phyloP scores from a whole-genome alignment of 2,329 filamentous ascomycete species.

The Pezicula radicicola region DNA sequence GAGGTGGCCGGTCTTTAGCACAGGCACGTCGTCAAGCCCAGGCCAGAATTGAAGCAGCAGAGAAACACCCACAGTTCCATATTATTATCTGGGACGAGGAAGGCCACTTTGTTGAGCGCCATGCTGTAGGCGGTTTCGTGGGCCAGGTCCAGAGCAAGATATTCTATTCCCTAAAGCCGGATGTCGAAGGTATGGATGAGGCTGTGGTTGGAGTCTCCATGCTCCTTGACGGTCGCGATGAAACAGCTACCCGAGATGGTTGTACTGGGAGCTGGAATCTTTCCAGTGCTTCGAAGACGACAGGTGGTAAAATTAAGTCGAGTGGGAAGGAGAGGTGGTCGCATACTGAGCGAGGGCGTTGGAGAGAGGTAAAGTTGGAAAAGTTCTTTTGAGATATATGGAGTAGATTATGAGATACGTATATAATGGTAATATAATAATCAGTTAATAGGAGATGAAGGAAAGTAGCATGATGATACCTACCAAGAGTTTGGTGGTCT shows the following conservation, averaged over 20 bases:
- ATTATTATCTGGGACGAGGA: slow-evolving; percentile 50
- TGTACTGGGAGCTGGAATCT: slow-evolving; percentile 22
- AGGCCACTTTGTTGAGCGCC: slow-evolving; percentile 48
- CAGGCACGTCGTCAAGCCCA: slow-evolving; percentile 62
- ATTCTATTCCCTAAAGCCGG: slow-evolving; percentile 54
- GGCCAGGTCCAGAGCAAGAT: slow-evolving; percentile 58
- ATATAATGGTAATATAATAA: background rate
- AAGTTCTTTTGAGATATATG: slow-evolving; percentile 19
- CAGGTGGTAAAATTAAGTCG: slow-evolving; percentile 7
- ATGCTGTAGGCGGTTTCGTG: slow-evolving; percentile 57
- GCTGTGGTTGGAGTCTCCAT: slow-evolving; percentile 54
- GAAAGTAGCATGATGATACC: no score
- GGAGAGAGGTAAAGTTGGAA: slow-evolving; percentile 20
- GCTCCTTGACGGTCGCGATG: slow-evolving; percentile 44
- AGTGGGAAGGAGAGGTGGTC: slow-evolving; percentile 25
- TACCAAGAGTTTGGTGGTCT: no score
- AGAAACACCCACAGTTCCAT: slow-evolving; percentile 49
- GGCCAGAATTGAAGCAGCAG: slow-evolving; percentile 57
- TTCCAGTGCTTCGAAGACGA: slow-evolving; percentile 12
- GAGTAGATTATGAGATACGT: background rate
- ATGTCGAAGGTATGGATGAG: slow-evolving; percentile 49
- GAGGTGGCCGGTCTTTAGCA: slow-evolving; percentile 27
- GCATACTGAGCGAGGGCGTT: slow-evolving; percentile 25
- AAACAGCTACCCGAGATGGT: slow-evolving; percentile 30
- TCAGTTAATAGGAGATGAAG: no score